Evolutionary conservation across 2,329 filamentous ascomycete species (phyloP).

Genomic region (Xylaria multiplex): DNA sequence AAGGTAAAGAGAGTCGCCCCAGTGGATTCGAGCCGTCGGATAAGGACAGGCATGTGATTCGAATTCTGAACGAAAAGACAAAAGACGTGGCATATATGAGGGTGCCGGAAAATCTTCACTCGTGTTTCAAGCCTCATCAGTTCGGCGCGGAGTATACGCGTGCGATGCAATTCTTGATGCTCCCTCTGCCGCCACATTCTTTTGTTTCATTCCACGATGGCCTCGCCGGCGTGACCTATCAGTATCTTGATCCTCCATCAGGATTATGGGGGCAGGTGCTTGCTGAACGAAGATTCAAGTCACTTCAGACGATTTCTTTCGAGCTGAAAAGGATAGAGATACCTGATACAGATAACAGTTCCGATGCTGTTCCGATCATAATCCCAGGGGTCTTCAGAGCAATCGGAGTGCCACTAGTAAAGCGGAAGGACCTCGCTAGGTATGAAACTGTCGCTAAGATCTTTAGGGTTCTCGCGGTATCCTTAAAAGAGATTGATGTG

Average conservation of each 20-base stretch:
- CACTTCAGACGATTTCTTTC: constrained; percentile 27
- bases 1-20: constrained; percentile 30
- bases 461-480: not conserved
- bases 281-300: not conserved
- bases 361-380: constrained; percentile 4
- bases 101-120: constrained; percentile 21
- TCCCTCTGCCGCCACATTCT: constrained; percentile 10
- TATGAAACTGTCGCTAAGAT: constrained; percentile 6
- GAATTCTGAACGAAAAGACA: constrained; percentile 27
- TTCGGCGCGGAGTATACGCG: constrained; percentile 37
- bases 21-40: constrained; percentile 26
- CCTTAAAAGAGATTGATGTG: not conserved
- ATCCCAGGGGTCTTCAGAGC: constrained; percentile 23
- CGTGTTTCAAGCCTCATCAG: constrained; percentile 38
- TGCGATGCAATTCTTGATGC: constrained; percentile 36
- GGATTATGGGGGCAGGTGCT: constrained; percentile 21
- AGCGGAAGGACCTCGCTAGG: constrained; percentile 21
- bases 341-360: no score
- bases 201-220: constrained; percentile 17
- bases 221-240: constrained; percentile 16
- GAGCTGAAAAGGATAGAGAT: not conserved
- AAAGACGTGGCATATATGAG: constrained; percentile 43
- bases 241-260: constrained; percentile 30
- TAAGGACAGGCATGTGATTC: constrained; percentile 33
- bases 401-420: not conserved